Evolutionary conservation across 2,329 filamentous ascomycete species (phyloP).

Genomic region (Aaosphaeria arxii): DNA sequence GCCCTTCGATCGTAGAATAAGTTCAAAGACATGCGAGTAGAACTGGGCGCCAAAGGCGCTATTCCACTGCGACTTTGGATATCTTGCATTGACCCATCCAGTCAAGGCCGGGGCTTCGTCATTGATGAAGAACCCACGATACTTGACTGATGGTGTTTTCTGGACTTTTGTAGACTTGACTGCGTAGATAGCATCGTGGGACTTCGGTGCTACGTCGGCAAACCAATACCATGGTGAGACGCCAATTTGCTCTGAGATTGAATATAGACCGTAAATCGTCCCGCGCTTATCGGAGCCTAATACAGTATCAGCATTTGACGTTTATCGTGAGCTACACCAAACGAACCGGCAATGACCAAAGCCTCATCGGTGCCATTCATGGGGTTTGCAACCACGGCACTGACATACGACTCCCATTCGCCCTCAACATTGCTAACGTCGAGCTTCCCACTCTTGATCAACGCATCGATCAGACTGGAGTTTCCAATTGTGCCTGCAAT

Average conservation of each 20-base stretch:
- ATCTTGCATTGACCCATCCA: constrained; percentile 59
- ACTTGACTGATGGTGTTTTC: constrained; percentile 61
- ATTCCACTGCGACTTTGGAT: constrained; percentile 44
- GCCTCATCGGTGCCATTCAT: constrained; percentile 56
- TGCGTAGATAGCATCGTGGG: constrained; percentile 55
- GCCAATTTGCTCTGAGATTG: constrained; percentile 70
- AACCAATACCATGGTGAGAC: constrained; percentile 70
- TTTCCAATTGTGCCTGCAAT: constrained; percentile 68
- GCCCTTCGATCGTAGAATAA: constrained; percentile 65
- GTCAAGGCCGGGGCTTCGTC: constrained; percentile 67
- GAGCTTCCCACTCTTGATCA: constrained; percentile 56
- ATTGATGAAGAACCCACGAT: constrained; percentile 69
- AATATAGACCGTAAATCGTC: constrained; percentile 69
- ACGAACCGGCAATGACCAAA: constrained; percentile 60
- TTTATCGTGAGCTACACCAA: too few relatives aligned
- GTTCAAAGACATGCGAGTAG: constrained; percentile 67
- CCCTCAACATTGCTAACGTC: constrained; percentile 57
- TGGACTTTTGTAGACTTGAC: constrained; percentile 55
- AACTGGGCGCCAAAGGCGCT: constrained; percentile 56
- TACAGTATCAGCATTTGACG: too few relatives aligned
- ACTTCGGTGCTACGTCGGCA: constrained; percentile 58
- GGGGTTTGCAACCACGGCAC: constrained; percentile 57
- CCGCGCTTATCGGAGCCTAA: constrained; percentile 60
- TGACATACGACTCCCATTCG: constrained; percentile 68
- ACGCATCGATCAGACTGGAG: constrained; percentile 58